Percentiles rank a stretch among this genome's conserved stretches.
phyloP scores from a whole-genome alignment of 257 asterid species.

The Solanum chiquidenum region DNA sequence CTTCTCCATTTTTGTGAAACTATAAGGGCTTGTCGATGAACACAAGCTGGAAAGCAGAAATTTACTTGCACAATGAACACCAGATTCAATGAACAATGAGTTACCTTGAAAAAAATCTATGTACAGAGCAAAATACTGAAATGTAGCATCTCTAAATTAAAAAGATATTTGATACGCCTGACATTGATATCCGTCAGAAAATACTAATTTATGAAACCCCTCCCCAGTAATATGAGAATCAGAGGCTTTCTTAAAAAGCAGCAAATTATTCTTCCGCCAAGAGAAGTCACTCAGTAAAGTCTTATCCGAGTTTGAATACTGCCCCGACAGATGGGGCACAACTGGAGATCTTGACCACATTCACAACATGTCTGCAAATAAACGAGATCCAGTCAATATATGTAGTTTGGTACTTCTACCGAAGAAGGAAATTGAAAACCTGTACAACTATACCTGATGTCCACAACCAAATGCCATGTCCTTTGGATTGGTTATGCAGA shows the following conservation, averaged over 20 bases:
- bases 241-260: not conserved
- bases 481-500: constrained; percentile 64
- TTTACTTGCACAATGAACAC: not conserved
- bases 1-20: not conserved
- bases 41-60: not conserved
- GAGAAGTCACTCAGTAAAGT: constrained; percentile 43
- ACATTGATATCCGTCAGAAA: not conserved
- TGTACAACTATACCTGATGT: constrained; percentile 55
- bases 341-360: constrained; percentile 57
- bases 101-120: not conserved
- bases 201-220: not conserved
- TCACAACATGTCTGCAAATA: constrained; percentile 65
- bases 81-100: not conserved
- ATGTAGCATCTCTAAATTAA: not conserved
- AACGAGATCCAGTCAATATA: not conserved
- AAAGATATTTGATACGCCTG: not conserved
- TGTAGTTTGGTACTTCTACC: not conserved
- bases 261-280: not conserved
- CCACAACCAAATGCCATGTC: constrained; percentile 97
- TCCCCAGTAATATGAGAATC: not conserved
- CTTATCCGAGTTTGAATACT: constrained; percentile 58
- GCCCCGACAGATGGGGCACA: constrained; percentile 73
- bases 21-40: not conserved
- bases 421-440: not conserved
- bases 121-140: not conserved